Conservation (phyloP, 2,329 filamentous ascomycete genomes). For the Fusarium mexicanum region DNA sequence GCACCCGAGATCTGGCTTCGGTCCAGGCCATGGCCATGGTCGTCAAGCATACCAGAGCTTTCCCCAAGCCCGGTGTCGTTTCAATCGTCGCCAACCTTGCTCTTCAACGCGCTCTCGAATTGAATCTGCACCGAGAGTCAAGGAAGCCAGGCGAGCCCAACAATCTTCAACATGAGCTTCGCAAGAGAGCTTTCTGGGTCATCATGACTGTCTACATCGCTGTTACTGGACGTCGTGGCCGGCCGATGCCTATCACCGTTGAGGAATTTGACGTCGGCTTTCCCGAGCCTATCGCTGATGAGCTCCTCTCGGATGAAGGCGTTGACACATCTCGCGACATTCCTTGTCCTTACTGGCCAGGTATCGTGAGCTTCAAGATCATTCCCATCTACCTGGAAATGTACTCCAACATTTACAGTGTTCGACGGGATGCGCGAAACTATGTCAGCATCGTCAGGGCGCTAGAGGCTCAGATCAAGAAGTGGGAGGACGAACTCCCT, state of each 20-base stretch:
- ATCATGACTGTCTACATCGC: slow-evolving; percentile 72
- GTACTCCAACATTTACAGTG: slow-evolving; percentile 79
- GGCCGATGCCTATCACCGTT: slow-evolving; percentile 77
- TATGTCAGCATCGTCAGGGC: slow-evolving; percentile 72
- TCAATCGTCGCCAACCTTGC: slow-evolving; percentile 73
- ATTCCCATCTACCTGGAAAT: slow-evolving; percentile 76
- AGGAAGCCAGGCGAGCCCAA: slow-evolving; percentile 59
- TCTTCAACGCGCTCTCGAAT: slow-evolving; percentile 75
- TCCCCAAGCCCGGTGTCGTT: slow-evolving; percentile 81
- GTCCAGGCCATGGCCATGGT: slow-evolving; percentile 80
- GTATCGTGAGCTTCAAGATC: slow-evolving; percentile 72
- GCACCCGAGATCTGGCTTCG: slow-evolving; percentile 69
- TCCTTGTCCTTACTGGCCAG: slow-evolving; percentile 75
- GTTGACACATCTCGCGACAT: slow-evolving; percentile 63
- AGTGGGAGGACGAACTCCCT: slow-evolving; percentile 73
- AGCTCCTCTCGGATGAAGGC: slow-evolving; percentile 71
- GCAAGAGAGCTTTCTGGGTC: slow-evolving; percentile 82
- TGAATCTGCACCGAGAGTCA: slow-evolving; percentile 78
- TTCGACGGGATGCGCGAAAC: slow-evolving; percentile 67
- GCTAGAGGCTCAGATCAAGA: slow-evolving; percentile 71
- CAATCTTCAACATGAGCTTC: slow-evolving; percentile 75
- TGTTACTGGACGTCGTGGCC: slow-evolving; percentile 79
- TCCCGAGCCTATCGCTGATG: slow-evolving; percentile 76
- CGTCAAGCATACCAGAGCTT: slow-evolving; percentile 76
- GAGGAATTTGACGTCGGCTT: slow-evolving; percentile 84